Evolutionary conservation across 2,329 filamentous ascomycete genomes (phyloP).

Genomic region (Botrytis sinoallii): DNA sequence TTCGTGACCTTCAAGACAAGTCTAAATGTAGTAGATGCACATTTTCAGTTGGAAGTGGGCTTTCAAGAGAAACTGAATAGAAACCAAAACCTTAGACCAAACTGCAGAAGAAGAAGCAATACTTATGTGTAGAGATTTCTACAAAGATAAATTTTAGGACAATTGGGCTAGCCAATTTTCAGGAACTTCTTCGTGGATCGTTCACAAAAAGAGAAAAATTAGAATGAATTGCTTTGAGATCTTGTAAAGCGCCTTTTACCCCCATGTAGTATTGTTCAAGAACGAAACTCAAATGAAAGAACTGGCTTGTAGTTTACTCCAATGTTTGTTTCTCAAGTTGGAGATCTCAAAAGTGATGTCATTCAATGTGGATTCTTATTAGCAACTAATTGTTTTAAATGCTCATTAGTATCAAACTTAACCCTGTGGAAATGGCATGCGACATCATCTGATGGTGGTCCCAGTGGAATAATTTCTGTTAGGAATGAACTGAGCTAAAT

Average conservation of each 20-base stretch:
- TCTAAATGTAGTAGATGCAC: not conserved
- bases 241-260: fast-evolving
- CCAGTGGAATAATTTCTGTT: not conserved
- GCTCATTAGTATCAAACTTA: not conserved
- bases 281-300: not conserved
- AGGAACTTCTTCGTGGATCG: fast-evolving
- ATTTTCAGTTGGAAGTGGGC: not conserved
- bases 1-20: not conserved
- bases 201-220: not conserved
- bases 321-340: not conserved
- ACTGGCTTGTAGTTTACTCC: not conserved
- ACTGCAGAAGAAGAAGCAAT: not conserved
- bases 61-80: not conserved
- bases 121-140: not conserved
- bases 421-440: not conserved
- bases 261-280: not conserved
- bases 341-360: not conserved
- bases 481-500: not conserved
- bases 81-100: not conserved
- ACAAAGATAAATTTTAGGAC: not conserved
- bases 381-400: not conserved
- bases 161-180: not conserved
- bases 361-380: not conserved
- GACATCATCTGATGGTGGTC: not conserved
- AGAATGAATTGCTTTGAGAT: too few species aligned